A percentile compares a stretch with the other conserved stretches of the same genome.
Evolutionary conservation across 148 eudicot species (phyloP).

Genomic region (Salicornia ramosissima): DNA sequence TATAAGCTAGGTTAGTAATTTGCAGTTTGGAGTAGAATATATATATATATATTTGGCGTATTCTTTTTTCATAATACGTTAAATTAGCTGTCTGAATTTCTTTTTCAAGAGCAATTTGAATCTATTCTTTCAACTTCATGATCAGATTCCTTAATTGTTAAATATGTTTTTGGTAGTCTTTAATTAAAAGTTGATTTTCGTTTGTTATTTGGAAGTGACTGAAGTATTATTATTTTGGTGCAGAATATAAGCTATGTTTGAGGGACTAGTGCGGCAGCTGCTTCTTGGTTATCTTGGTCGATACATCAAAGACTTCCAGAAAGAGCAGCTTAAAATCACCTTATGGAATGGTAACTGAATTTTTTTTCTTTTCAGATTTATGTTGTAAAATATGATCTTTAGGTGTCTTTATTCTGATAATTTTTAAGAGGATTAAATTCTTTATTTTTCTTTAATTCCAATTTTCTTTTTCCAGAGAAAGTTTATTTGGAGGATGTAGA

Average conservation of each 20-base stretch:
- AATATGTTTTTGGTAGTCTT: no score
- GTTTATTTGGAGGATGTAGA: slow-evolving; percentile 85
- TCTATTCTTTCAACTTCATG: no score
- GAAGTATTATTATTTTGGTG: background rate
- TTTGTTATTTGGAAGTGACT: background rate
- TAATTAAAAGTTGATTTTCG: no score
- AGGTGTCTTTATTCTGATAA: background rate
- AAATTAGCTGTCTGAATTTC: no score
- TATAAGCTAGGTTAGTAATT: no score
- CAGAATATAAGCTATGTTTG: slow-evolving; percentile 55
- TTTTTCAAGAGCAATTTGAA: no score
- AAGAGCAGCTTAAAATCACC: slow-evolving; percentile 89
- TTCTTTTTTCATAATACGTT: no score
- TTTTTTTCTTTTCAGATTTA: background rate
- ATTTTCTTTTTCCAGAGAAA: slow-evolving; percentile 58
- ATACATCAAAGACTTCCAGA: slow-evolving; percentile 81
- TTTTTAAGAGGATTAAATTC: background rate
- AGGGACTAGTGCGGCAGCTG: slow-evolving; percentile 75
- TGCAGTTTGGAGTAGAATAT: no score
- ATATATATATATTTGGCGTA: no score
- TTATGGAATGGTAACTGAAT: slow-evolving; percentile 61
- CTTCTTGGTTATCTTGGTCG: slow-evolving; percentile 80
- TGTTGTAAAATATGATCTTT: background rate
- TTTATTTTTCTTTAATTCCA: background rate
- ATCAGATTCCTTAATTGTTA: no score